Base-by-base conservation (phyloP, 1,284 basidiomycete species). In the Takashimella tepidaria region DNA sequence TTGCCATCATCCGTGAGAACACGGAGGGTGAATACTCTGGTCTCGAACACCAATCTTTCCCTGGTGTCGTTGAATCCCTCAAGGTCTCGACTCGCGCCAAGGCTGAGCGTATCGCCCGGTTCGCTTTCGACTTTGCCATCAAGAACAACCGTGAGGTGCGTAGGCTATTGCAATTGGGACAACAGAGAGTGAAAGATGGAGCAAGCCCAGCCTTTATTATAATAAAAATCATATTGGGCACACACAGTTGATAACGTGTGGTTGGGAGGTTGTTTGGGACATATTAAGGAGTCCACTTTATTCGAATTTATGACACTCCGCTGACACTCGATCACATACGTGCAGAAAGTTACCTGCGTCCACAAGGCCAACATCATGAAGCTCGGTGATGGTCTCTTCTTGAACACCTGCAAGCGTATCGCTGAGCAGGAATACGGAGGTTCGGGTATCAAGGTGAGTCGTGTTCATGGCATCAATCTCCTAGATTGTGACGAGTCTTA, bases 351-450 rank as follows among this genome's bases (percentile, higher is more conserved):
- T 66, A 98, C 96, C 53, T 98, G 93, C 74, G 93, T 99, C 48
- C 96, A 99, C 86, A 99, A 99, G 80, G 96, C 96, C 72, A 98
- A 98, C 82, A 98, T 99, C 81, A 98, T 98, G 96, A 98, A 98
- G 79, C 86, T 98, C 67, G 95, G 93, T 76, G 96, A 98, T 73
- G 96, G 96, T 79, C 85, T 99, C 47, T 99, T 98, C 86, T 83
- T 99, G 68, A 96, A 95, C 79, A 98, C 95, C 25, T 99, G 97
- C 86, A 89, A 92, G 68, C 83, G 84, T 59, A 84, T 99, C 56
- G 96, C 93, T 40, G 90, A 98, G 77, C 56, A 91, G 70, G 80
- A 82, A 72, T 99, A 98, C 84, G 89, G 87, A 79, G 86, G 85
- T 58, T 83, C 87, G 54, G 96, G 96, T 51, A 93, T 99, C 72